Evolutionary conservation across 768 basidiomycete species (phyloP).

Genomic region (Scleroderma bovista): DNA sequence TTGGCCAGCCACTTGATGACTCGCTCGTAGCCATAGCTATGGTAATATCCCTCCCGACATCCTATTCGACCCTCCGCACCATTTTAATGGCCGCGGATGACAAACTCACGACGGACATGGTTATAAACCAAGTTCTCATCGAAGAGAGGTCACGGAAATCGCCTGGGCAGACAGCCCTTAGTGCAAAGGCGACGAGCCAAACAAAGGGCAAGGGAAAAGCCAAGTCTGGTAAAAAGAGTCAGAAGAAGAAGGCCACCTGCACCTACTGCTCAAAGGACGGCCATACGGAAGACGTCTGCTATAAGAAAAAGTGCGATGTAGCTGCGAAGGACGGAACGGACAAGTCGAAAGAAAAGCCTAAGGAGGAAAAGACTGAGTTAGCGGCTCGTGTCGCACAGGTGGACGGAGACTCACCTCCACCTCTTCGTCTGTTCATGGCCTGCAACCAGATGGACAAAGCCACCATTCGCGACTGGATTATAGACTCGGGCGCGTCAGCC

Average conservation of each 20-base stretch:
- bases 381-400: not conserved
- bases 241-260: too few species aligned
- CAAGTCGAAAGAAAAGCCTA: not conserved
- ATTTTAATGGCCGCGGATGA: constrained; percentile 12
- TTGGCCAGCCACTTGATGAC: constrained; percentile 13
- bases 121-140: too few species aligned
- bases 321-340: not conserved
- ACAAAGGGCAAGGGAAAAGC: too few species aligned
- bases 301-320: not conserved
- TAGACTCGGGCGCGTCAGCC: constrained; percentile 1
- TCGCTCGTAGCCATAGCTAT: constrained; percentile 17
- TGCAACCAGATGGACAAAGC: not conserved
- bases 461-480: not conserved
- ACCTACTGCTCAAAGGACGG: too few species aligned
- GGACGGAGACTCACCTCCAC: not conserved
- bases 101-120: too few species aligned
- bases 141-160: too few species aligned
- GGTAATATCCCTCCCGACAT: constrained; percentile 16
- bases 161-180: too few species aligned
- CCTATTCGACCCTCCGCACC: constrained; percentile 14
- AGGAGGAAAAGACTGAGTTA: not conserved
- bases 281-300: too few species aligned
- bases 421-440: not conserved
- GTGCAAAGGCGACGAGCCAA: too few species aligned
- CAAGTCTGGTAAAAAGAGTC: too few species aligned